A percentile compares a stretch with the other conserved stretches of the same genome.
These are phyloP conservation scores for Zalaria sp. DNA, from an alignment of 2,329 filamentous ascomycete species.

Conservation along the genomic window DNA sequence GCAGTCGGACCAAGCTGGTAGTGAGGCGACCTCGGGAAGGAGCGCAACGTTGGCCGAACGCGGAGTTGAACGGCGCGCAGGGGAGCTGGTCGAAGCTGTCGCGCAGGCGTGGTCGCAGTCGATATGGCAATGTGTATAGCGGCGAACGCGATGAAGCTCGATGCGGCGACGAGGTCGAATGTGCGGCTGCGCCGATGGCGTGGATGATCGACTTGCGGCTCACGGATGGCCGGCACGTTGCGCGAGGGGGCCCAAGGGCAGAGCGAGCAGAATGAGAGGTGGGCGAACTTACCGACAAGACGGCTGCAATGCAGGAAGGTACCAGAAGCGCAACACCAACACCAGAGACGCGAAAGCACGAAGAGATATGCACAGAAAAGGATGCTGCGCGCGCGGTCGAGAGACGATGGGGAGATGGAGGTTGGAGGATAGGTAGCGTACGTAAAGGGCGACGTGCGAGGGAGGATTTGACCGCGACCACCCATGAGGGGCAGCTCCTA, in stretches of 20 bases:
- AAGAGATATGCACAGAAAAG: constrained; percentile 6
- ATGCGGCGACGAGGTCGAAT: background rate
- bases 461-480: too few relatives aligned
- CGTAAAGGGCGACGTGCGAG: too few relatives aligned
- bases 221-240: background rate
- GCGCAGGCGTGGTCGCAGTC: too few relatives aligned
- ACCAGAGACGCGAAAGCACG: constrained; percentile 3
- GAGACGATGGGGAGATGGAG: constrained; percentile 1
- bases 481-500: too few relatives aligned
- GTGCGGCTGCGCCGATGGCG: background rate
- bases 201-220: constrained; percentile 1
- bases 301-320: background rate
- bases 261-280: background rate
- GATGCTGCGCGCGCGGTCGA: constrained; percentile 4
- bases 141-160: background rate
- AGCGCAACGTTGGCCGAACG: background rate
- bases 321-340: background rate
- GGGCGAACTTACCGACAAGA: background rate
- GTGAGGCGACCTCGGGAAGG: background rate
- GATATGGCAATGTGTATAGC: too few relatives aligned
- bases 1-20: background rate
- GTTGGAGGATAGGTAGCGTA: too few relatives aligned
- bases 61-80: background rate
- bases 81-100: too few relatives aligned
- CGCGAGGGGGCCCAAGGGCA: background rate